Evolutionary conservation across 2,329 filamentous ascomycete genomes (phyloP).

Genomic region (Rutstroemia sp.): DNA sequence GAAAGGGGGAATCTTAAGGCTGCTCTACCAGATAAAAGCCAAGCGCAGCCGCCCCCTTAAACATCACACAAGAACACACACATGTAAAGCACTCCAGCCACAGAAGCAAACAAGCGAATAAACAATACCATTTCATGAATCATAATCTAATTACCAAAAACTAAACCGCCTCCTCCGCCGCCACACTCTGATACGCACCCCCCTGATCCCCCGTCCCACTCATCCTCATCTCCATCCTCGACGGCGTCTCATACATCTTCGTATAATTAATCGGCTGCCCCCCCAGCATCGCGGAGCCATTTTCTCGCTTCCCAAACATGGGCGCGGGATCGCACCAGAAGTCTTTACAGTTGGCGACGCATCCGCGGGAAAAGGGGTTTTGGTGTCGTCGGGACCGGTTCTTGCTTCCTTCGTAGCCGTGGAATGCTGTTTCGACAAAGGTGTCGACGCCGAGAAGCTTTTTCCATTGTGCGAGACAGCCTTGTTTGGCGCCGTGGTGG

Average conservation of each 20-base stretch:
- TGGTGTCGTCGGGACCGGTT: slow-evolving; percentile 40
- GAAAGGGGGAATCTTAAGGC: no score
- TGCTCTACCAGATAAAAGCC: no score
- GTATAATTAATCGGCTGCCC: slow-evolving; percentile 82
- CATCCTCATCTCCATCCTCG: slow-evolving; percentile 31
- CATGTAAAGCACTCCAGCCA: no score
- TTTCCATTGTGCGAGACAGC: slow-evolving; percentile 72
- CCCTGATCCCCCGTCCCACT: slow-evolving; percentile 12
- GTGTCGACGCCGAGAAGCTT: slow-evolving; percentile 84
- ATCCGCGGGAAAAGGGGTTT: slow-evolving; percentile 81
- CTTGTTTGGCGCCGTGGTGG: slow-evolving; percentile 48
- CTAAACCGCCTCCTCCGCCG: slow-evolving; percentile 25
- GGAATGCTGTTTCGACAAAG: slow-evolving; percentile 83
- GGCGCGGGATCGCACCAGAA: slow-evolving; percentile 93
- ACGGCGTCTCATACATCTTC: slow-evolving; percentile 73
- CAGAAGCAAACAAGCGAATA: no score
- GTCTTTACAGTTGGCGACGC: slow-evolving; percentile 85
- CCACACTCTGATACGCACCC: slow-evolving; percentile 26
- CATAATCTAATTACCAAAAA: no score
- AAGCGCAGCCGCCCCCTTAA: no score
- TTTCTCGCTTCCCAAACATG: slow-evolving; percentile 66
- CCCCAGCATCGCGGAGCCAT: slow-evolving; percentile 67
- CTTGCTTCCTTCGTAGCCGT: slow-evolving; percentile 53
- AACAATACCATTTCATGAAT: no score
- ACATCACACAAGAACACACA: no score